Conservation (phyloP, 164 flowering plant species). For the Vitis cinerea region DNA sequence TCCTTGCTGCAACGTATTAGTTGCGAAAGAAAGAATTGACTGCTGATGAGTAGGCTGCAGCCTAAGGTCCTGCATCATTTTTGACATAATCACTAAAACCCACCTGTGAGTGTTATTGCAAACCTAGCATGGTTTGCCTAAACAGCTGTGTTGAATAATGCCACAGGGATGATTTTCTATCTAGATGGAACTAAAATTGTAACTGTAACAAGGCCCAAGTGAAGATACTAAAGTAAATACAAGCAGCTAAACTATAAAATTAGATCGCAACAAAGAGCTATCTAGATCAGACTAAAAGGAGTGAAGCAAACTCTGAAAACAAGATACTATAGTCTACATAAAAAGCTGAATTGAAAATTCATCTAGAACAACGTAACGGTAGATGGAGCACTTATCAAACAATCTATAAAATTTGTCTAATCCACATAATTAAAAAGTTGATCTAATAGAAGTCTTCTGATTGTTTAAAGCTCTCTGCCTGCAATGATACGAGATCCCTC, state of each 20-base stretch:
- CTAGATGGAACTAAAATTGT: background rate
- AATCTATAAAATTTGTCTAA: conserved; percentile 16
- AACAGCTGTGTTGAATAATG: no score
- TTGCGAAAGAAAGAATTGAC: no score
- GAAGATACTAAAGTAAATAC: background rate
- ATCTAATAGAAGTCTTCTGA: conserved; percentile 15
- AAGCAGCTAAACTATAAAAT: conserved; percentile 5
- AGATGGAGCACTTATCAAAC: conserved; percentile 12
- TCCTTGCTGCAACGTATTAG: no score
- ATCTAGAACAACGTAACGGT: background rate
- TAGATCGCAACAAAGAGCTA: background rate
- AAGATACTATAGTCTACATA: conserved; percentile 19
- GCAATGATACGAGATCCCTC: conserved; percentile 16
- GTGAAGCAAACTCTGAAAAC: conserved; percentile 3
- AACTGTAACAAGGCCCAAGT: background rate
- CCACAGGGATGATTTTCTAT: background rate
- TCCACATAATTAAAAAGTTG: conserved; percentile 12
- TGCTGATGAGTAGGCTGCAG: no score
- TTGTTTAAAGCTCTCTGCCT: conserved; percentile 10
- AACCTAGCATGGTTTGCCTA: no score
- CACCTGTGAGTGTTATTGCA: no score
- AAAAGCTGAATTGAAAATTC: background rate
- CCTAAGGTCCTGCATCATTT: no score
- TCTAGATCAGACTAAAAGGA: conserved; percentile 14
- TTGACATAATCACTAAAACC: no score